Percentiles rank a stretch among this genome's conserved stretches.
phyloP scores from a whole-genome alignment of 1,284 basidiomycete species.

The Sporisorium graminicola region DNA sequence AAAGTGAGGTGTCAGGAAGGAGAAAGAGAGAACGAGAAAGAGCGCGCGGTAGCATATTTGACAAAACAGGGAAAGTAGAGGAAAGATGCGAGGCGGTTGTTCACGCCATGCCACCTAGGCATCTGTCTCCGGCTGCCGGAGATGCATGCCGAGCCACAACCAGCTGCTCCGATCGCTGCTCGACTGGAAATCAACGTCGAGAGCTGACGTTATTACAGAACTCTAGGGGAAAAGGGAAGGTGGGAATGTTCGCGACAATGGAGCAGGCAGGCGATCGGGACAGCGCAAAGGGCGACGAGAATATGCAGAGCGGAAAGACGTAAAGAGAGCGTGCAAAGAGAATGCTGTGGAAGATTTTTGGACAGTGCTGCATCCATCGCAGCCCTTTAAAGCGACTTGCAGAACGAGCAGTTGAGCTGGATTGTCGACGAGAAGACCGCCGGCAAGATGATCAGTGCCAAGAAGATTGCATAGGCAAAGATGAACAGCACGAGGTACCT shows the following conservation, averaged over 20 bases:
- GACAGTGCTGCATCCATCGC: slow-evolving; percentile 6
- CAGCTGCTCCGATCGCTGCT: slow-evolving; percentile 17
- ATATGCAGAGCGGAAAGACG: slow-evolving; percentile 16
- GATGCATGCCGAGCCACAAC: not conserved
- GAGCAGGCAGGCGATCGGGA: slow-evolving; percentile 10
- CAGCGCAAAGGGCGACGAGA: slow-evolving; percentile 6
- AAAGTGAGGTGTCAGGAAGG: slow-evolving; percentile 20
- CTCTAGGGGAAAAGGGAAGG: slow-evolving; percentile 28
- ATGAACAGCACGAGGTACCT: slow-evolving; percentile 86
- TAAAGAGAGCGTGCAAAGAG: not conserved
- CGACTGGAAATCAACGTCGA: slow-evolving; percentile 7
- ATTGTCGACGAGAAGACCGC: slow-evolving; percentile 55
- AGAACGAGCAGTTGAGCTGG: slow-evolving; percentile 55
- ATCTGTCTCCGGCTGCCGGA: not conserved
- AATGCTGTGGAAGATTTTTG: slow-evolving; percentile 21
- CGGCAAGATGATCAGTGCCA: slow-evolving; percentile 74
- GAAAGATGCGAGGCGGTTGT: slow-evolving; percentile 7
- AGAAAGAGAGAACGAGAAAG: slow-evolving; percentile 3
- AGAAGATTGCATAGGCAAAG: slow-evolving; percentile 79
- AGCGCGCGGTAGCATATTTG: slow-evolving; percentile 21
- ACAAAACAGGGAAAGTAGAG: slow-evolving; percentile 9
- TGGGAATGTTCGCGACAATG: slow-evolving; percentile 21
- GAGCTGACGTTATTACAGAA: slow-evolving; percentile 37
- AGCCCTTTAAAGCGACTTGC: slow-evolving; percentile 50
- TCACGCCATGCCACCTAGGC: slow-evolving; percentile 1